Percentiles rank a stretch among this genome's conserved stretches.
Evolutionary conservation across 2,329 filamentous ascomycete genomes (phyloP).

Genomic region (Sporothrix curviconia): DNA sequence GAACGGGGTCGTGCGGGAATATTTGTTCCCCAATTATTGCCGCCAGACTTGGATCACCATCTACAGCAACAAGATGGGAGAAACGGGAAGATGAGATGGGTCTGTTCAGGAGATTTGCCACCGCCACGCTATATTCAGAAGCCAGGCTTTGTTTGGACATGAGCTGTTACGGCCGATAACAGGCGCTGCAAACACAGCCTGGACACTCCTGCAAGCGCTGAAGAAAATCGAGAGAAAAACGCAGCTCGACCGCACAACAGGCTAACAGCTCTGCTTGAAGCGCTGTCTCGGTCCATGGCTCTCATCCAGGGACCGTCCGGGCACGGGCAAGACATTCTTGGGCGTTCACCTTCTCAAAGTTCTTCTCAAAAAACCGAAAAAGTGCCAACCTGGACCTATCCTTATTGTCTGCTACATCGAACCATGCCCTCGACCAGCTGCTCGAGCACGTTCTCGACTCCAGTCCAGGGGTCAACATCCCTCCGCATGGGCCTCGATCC

Average conservation of each 20-base stretch:
- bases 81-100: too few species aligned
- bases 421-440: constrained; percentile 61
- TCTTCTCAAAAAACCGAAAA: constrained; percentile 39
- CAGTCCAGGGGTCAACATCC: constrained; percentile 40
- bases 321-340: constrained; percentile 70
- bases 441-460: constrained; percentile 56
- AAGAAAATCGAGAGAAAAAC: constrained; percentile 30
- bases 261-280: constrained; percentile 44
- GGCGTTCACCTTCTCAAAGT: constrained; percentile 55
- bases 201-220: neutral
- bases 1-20: too few species aligned
- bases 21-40: too few species aligned
- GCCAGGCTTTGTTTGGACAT: constrained; percentile 46
- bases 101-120: too few species aligned
- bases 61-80: too few species aligned
- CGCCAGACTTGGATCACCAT: too few species aligned
- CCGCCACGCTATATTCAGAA: constrained; percentile 46
- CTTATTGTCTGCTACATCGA: constrained; percentile 63
- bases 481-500: constrained; percentile 57
- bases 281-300: constrained; percentile 48
- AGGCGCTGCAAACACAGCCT: constrained; percentile 14
- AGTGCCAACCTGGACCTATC: too few species aligned
- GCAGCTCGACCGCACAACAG: constrained; percentile 47
- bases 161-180: constrained; percentile 17
- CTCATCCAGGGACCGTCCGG: constrained; percentile 30